A percentile compares a stretch with the other conserved stretches of the same genome.
These are phyloP conservation scores for Acer campestre DNA, from an alignment of 345 rosid species.

Conservation along the genomic window DNA sequence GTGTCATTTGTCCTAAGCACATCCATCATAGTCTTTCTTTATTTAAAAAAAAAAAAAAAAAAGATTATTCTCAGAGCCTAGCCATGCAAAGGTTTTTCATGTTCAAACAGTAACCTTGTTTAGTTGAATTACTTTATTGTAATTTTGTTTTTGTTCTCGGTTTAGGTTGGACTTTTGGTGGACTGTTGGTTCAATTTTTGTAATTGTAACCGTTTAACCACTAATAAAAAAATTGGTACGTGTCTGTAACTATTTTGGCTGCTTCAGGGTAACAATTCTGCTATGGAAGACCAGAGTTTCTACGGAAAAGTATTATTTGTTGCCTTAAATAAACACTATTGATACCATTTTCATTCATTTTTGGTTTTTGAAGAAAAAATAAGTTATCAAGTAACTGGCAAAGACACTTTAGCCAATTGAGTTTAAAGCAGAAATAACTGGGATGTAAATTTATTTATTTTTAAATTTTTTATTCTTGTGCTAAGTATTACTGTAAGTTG, in stretches of 20 bases:
- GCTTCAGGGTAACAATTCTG: no score
- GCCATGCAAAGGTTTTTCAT: not conserved
- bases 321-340: not conserved
- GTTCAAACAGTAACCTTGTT: not conserved
- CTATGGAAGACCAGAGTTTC: not conserved
- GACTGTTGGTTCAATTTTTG: not conserved
- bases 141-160: not conserved
- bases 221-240: not conserved
- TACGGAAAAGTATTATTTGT: not conserved
- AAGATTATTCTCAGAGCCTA: not conserved
- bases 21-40: not conserved
- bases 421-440: not conserved
- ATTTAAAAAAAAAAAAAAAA: not conserved
- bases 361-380: constrained; percentile 1
- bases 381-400: not conserved
- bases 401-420: not conserved
- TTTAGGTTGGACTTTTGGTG: not conserved
- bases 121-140: not conserved
- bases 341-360: not conserved
- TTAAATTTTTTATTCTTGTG: not conserved
- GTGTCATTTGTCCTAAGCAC: not conserved
- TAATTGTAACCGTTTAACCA: not conserved
- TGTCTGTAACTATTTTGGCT: no score
- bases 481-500: not conserved
- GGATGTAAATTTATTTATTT: not conserved